A percentile compares a stretch with the other conserved stretches of the same genome.
Evolutionary conservation across 1,139 yeast species (phyloP).

Genomic region (Pichiaceae sp.): DNA sequence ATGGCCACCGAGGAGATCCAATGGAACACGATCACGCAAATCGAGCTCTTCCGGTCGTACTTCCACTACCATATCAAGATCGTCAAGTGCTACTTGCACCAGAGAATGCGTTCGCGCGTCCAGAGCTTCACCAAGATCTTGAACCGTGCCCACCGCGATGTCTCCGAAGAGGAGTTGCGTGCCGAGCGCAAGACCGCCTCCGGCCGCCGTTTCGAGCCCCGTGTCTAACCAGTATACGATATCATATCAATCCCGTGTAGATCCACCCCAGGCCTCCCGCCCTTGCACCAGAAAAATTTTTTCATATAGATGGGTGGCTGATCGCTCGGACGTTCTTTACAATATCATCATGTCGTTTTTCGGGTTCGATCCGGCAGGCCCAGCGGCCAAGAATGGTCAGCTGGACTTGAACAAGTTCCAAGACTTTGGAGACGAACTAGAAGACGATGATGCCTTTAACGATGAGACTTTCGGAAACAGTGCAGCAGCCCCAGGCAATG

Average conservation of each 20-base stretch:
- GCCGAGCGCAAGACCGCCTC: slow-evolving; percentile 74
- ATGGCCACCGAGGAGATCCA: slow-evolving; percentile 58
- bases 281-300: slow-evolving; percentile 9
- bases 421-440: slow-evolving; percentile 74
- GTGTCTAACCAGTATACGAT: not conserved
- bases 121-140: slow-evolving; percentile 88
- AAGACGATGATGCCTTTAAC: slow-evolving; percentile 75
- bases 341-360: slow-evolving; percentile 47
- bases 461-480: slow-evolving; percentile 80
- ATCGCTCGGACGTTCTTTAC: too few relatives aligned
- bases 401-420: slow-evolving; percentile 59
- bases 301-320: too few relatives aligned
- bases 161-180: slow-evolving; percentile 60
- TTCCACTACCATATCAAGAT: slow-evolving; percentile 98
- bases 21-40: slow-evolving; percentile 80
- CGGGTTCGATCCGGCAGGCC: slow-evolving; percentile 39
- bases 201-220: slow-evolving; percentile 61
- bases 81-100: slow-evolving; percentile 96
- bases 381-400: not conserved
- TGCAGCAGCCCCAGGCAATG: slow-evolving; percentile 49
- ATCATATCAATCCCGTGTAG: not conserved
- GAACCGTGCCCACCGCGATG: slow-evolving; percentile 95
- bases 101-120: slow-evolving; percentile 95
- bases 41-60: slow-evolving; percentile 87
- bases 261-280: not conserved